Evolutionary conservation across 306 rosid genomes (phyloP), one percentile per base, ranked within the genome.

Genomic region (Trifolium fragiferum): DNA sequence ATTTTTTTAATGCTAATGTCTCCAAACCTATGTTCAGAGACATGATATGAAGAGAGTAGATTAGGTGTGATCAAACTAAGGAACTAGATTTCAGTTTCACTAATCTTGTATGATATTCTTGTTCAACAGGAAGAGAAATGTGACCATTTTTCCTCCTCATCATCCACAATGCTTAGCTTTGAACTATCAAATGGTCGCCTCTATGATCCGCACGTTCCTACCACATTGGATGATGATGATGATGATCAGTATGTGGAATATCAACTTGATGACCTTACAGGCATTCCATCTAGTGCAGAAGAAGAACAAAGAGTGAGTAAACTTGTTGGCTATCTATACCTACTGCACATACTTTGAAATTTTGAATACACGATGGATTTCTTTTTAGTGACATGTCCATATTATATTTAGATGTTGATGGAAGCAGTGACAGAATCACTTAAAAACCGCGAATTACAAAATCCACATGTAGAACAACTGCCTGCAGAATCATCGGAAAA

Each of bases 151-250:
- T 83, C 86, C 73, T 75, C 94, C 1, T 87, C 97, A 9, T 87
- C 97, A 25, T 86, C 99, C 12, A 77, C 87, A n/a, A 92, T 92
- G 98, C 92, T 95, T 69, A 95, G 93, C 85, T 95, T 95, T 79
- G 98, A 92, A 64, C 86, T 95, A 66, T 72, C 97, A 21, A 86
- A 89, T 65, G 92, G 92, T 27, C 75, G 70, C 75, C 93, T 89
- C 20, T 75, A 60, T 55, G 92, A 86, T 33, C 87, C 98, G 37
- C 80, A 79, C 8, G 90, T 89, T 73, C 98, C 92, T 4, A 77
- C 88, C 23, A 4, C 86, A 21, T 67, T 76, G 86, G 93, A 89
- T 0, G 90, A 37, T 7, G 32, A 27, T 5, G 25, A 23, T 27
- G 40, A 95, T 75, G 93, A 92, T 83, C 97, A 81, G 49, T 92